Percentiles rank a stretch among this genome's conserved stretches.
These are phyloP conservation scores for Cylindrotheca closterium DNA, from an alignment of 108 stramenopile genomes.

Conservation along the genomic window DNA sequence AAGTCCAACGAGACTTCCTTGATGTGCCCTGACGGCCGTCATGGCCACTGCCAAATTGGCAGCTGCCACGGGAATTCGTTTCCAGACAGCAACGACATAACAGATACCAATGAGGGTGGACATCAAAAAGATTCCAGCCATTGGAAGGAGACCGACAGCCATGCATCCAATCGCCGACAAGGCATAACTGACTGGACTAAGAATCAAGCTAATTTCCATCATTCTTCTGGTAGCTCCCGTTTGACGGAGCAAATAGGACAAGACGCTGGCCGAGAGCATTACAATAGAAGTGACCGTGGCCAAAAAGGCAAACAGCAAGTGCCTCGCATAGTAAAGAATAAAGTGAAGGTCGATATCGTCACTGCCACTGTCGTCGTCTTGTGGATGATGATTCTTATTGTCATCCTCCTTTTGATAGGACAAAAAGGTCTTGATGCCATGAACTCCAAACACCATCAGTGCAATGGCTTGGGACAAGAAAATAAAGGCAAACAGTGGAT, in stretches of 20 bases:
- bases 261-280: conserved; percentile 5
- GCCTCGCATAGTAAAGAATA: neutral
- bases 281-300: conserved; percentile 16
- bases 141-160: conserved; percentile 7
- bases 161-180: conserved; percentile 11
- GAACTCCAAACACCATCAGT: neutral
- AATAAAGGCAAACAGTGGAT: conserved; percentile 19
- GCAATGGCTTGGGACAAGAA: conserved; percentile 20
- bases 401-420: conserved; percentile 3
- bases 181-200: conserved; percentile 13
- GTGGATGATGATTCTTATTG: neutral
- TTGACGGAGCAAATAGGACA: conserved; percentile 19
- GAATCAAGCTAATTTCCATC: conserved; percentile 37
- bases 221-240: conserved; percentile 16
- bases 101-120: conserved; percentile 13
- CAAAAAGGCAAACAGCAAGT: conserved; percentile 10
- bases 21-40: conserved; percentile 40
- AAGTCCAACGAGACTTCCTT: conserved; percentile 49
- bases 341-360: neutral
- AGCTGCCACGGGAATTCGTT: conserved; percentile 74
- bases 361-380: neutral
- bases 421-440: conserved; percentile 15
- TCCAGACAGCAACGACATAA: conserved; percentile 39
- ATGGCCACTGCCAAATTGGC: conserved; percentile 60
- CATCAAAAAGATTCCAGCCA: conserved; percentile 17